Conservation (phyloP, 2,329 filamentous ascomycete genomes). For the Colletotrichum incanum region DNA sequence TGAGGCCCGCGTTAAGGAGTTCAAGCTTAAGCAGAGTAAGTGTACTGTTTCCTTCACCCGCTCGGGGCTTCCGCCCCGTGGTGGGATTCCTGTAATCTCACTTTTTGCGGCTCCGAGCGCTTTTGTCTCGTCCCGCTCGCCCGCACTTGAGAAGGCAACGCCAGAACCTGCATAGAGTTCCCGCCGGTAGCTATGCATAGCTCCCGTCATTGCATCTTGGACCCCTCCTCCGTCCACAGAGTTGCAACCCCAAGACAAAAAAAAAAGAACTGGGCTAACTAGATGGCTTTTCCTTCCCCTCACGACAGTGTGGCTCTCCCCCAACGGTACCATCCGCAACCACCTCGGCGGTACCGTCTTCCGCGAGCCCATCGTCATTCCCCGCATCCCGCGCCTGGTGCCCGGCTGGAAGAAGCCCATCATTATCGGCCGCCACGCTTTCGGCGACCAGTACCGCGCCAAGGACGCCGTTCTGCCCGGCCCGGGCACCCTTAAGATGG, state of each 20-base stretch:
- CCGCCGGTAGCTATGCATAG: neutral
- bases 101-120: constrained; percentile 3
- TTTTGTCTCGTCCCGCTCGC: constrained; percentile 19
- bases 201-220: neutral
- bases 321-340: constrained; percentile 90
- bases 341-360: constrained; percentile 94
- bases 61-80: neutral
- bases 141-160: constrained; percentile 26
- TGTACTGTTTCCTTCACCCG: constrained; percentile 37
- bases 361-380: constrained; percentile 98
- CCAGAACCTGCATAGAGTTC: constrained; percentile 25
- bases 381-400: constrained; percentile 91
- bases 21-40: constrained; percentile 97
- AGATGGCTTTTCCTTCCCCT: constrained; percentile 24
- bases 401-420: constrained; percentile 99
- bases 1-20: constrained; percentile 96
- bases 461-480: constrained; percentile 90
- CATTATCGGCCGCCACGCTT: constrained; percentile 98
- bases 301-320: constrained; percentile 91
- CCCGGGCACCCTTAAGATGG: constrained; percentile 92
- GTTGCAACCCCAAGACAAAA: neutral
- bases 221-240: neutral
- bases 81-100: neutral
- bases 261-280: constrained; percentile 14
- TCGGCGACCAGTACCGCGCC: constrained; percentile 98